Percentiles rank a stretch among this genome's conserved stretches.
Conservation (phyloP, 2,329 filamentous ascomycete genomes). For the Clarireedia sp. region DNA sequence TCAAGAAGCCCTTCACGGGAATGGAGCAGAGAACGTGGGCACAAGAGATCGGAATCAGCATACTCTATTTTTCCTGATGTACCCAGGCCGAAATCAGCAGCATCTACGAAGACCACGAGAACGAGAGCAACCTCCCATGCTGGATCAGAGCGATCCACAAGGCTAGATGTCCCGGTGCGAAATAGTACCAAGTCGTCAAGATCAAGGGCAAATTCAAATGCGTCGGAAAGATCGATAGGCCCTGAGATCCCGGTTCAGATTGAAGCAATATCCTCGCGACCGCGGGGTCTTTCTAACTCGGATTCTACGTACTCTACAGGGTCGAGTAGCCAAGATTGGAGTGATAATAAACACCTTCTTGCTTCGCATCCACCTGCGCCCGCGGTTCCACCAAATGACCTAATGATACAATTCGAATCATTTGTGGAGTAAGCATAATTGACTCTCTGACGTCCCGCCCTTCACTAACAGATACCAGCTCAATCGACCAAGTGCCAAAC, state of each 20-base stretch:
- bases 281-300: not conserved
- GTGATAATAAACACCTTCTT: constrained; percentile 1
- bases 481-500: not conserved
- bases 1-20: not conserved
- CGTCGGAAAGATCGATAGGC: not conserved
- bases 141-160: not conserved
- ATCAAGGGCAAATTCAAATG: not conserved
- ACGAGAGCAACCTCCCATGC: not conserved
- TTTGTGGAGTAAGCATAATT: constrained; percentile 5
- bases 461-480: not conserved
- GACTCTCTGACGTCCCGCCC: not conserved
- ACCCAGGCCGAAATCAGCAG: not conserved
- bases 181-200: not conserved
- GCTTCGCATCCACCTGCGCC: not conserved
- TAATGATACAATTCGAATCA: constrained; percentile 4
- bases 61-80: constrained; percentile 5
- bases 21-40: not conserved
- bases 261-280: not conserved
- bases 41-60: not conserved
- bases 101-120: not conserved
- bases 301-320: not conserved
- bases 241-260: not conserved
- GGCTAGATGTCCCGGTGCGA: not conserved
- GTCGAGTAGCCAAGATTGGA: not conserved
- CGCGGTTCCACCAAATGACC: not conserved